phyloP scores from a whole-genome alignment of 2,329 filamentous ascomycete species.

The Neonectria hederae region DNA sequence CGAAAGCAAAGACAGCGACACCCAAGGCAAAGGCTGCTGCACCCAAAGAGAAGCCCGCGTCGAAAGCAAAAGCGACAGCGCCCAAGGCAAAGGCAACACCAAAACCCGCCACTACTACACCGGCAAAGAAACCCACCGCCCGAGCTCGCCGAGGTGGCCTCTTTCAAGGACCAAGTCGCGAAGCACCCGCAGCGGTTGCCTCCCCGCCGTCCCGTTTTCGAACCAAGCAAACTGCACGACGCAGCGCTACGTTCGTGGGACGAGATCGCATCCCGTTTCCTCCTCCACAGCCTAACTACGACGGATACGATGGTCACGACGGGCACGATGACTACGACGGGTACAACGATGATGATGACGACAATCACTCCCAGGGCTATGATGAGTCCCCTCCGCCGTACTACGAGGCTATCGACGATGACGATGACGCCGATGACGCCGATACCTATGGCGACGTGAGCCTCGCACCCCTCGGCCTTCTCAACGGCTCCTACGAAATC shows the following conservation, averaged over 20 bases:
- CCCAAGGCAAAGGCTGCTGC: constrained; percentile 23
- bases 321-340: background rate
- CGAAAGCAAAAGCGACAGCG: background rate
- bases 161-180: constrained; percentile 21
- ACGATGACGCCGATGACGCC: background rate
- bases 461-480: constrained; percentile 45
- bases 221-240: constrained; percentile 41
- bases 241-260: constrained; percentile 35
- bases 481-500: constrained; percentile 59
- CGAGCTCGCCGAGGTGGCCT: constrained; percentile 25
- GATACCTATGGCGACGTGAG: background rate
- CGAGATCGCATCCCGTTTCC: constrained; percentile 35
- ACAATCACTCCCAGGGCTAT: background rate
- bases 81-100: constrained; percentile 10
- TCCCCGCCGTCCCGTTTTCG: constrained; percentile 5
- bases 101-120: background rate
- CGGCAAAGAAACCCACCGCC: constrained; percentile 1
- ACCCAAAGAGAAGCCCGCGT: background rate
- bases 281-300: background rate
- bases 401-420: constrained; percentile 12
- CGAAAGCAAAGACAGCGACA: background rate
- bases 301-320: background rate
- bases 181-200: background rate
- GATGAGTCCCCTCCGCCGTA: constrained; percentile 32
- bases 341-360: background rate